A percentile compares a stretch with the other conserved stretches of the same genome.
These are phyloP conservation scores for Eucalyptus rudis DNA, from an alignment of 345 rosid genomes.

Conservation along the genomic window DNA sequence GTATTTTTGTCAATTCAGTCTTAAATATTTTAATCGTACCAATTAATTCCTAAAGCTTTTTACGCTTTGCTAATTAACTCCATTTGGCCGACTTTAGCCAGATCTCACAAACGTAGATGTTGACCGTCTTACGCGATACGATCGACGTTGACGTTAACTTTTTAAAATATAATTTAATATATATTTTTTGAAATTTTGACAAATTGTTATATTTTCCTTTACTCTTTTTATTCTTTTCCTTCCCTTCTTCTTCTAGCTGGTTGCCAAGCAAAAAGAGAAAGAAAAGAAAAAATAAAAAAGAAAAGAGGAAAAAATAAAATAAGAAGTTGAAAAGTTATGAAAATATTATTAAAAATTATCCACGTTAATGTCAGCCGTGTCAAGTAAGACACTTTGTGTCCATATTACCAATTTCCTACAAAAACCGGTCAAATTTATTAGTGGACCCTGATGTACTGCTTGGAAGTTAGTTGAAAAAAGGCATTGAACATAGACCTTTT, in stretches of 20 bases:
- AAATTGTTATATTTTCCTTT: no score
- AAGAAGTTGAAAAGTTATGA: no score
- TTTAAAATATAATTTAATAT: no score
- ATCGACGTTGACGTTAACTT: fast-evolving
- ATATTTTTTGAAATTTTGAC: no score
- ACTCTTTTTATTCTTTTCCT: no score
- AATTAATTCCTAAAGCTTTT: no score
- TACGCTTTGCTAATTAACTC: no score
- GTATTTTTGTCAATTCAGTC: no score
- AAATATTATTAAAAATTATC: no score
- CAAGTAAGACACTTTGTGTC: fast-evolving
- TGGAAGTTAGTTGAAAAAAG: neutral
- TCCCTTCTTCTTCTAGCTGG: fast-evolving
- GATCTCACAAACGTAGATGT: fast-evolving
- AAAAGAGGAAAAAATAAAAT: no score
- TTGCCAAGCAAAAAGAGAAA: no score
- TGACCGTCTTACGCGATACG: fast-evolving
- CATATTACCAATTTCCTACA: no score
- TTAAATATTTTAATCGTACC: fast-evolving
- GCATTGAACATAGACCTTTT: neutral
- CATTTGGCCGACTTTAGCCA: fast-evolving
- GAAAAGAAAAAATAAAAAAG: fast-evolving
- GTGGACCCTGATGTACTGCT: neutral
- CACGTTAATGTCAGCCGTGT: fast-evolving
- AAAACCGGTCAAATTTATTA: neutral